Evolutionary conservation across 78 protist genomes (phyloP).

Genomic region (Tieghemostelium lacteum): DNA sequence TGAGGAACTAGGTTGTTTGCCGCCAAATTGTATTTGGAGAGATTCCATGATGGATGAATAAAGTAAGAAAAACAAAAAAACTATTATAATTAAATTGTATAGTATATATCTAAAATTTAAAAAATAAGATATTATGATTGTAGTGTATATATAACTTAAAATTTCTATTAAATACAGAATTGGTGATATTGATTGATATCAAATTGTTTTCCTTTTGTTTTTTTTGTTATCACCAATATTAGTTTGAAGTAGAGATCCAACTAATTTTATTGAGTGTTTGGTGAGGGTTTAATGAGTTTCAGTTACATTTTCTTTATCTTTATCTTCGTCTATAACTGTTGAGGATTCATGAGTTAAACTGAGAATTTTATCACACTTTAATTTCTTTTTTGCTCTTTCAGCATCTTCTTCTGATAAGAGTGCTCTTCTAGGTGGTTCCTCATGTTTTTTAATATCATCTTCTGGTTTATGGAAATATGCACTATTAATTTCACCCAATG

Average conservation of each 20-base stretch:
- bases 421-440: conserved; percentile 50
- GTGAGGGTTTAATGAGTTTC: neutral
- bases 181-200: too few relatives aligned
- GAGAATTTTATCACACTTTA: conserved; percentile 54
- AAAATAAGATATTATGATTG: too few relatives aligned
- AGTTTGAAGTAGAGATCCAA: too few relatives aligned
- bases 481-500: conserved; percentile 34
- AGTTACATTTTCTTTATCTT: conserved; percentile 18
- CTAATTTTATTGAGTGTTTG: too few relatives aligned
- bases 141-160: too few relatives aligned
- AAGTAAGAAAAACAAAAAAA: neutral
- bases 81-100: neutral
- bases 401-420: conserved; percentile 42
- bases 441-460: conserved; percentile 2
- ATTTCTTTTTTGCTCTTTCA: conserved; percentile 65
- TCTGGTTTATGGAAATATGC: conserved; percentile 43
- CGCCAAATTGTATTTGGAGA: conserved; percentile 66
- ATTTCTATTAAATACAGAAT: too few relatives aligned
- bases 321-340: neutral
- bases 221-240: too few relatives aligned
- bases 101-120: neutral
- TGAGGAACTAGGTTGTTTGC: conserved; percentile 66
- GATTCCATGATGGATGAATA: conserved; percentile 21
- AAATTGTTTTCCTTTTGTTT: too few relatives aligned
- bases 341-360: conserved; percentile 29